These are phyloP conservation scores for Sporothrix schenckii DNA, from an alignment of 2,329 filamentous ascomycete species.

Conservation along the genomic window DNA sequence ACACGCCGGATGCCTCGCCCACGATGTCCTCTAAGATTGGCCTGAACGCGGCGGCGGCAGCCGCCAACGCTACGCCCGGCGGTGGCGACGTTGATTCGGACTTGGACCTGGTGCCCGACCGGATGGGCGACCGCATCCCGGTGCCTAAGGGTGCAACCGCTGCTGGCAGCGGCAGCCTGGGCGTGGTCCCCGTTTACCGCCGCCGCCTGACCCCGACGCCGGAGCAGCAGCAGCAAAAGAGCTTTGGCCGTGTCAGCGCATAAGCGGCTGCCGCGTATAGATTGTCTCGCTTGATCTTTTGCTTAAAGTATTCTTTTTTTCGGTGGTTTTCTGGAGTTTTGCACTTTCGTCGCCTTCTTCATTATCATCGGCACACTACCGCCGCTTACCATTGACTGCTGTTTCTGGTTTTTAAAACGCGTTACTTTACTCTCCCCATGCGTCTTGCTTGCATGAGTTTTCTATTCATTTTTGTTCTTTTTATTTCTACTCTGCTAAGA, in stretches of 20 bases:
- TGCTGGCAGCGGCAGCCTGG: constrained; percentile 22
- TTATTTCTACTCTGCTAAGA: background rate
- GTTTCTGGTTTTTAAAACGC: background rate
- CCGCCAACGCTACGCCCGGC: background rate
- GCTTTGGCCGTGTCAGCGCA: constrained; percentile 33
- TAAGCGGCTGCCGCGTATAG: background rate
- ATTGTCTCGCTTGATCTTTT: background rate
- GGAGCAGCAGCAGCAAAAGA: constrained; percentile 46
- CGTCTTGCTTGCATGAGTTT: background rate
- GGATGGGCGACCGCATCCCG: constrained; percentile 62
- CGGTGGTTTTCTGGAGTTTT: background rate
- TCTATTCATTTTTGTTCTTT: background rate
- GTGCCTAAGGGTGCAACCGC: constrained; percentile 44
- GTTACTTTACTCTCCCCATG: background rate
- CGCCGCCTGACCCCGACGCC: constrained; percentile 54
- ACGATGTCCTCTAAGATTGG: constrained; percentile 52
- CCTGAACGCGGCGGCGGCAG: background rate
- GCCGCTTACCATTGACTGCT: background rate
- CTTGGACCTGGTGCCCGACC: constrained; percentile 62
- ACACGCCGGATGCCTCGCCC: constrained; percentile 43
- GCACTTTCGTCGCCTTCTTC: background rate
- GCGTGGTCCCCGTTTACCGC: constrained; percentile 35
- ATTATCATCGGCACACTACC: background rate
- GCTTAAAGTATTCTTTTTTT: background rate
- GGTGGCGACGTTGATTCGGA: constrained; percentile 42